Base-by-base conservation (phyloP, 371 early-diverging fungal genomes). In the Actinomortierella wolfii region DNA sequence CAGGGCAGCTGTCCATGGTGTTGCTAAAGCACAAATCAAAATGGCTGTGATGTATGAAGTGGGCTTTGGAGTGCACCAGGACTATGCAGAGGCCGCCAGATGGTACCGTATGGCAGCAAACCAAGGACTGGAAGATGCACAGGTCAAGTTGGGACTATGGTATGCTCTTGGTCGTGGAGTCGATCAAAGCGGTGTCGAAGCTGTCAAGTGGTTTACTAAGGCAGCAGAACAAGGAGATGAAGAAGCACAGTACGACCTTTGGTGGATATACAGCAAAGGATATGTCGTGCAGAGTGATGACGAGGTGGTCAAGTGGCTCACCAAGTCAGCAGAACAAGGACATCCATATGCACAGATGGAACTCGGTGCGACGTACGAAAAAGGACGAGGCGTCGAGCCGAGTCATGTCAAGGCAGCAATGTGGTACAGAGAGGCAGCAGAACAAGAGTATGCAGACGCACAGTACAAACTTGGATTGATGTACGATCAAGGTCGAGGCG, bases 131-230 rank as follows among this genome's bases (percentile, higher is more conserved):
- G 83, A 86, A 0, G 92, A 91, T 1, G 88, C 91, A 15, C 88
- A 91, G 74, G 91, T 90, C 79, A 92, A 93, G 50, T 81, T 93
- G 45, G 94, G 90, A 0, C 88, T 91, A 66, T 91, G 92, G 57
- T 92, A 91, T 65, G 93, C 93, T 76, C 89, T 91, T 29, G 95
- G 94, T 29, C 79, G 88, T 53, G 92, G 92, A 24, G 85, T 90
- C 7, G 81, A 83, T 48, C 83, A 84, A 62, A 76, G 90, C 52
- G 64, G 86, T 11, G 52, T 64, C 3, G 78, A 83, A 40, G 94
- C 94, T 7, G 85, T 92, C 24, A 58, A 78, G 46, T 93, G 89
- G 88, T 94, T 91, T 74, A 67, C 66, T 17, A 61, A 79, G 34
- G 80, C 93, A 2, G 92, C 95, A 4, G 84, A 83, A 52, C 80